Evolutionary conservation across 805 yeast genomes (phyloP).

Genomic region (Scheffersomyces coipomensis): DNA sequence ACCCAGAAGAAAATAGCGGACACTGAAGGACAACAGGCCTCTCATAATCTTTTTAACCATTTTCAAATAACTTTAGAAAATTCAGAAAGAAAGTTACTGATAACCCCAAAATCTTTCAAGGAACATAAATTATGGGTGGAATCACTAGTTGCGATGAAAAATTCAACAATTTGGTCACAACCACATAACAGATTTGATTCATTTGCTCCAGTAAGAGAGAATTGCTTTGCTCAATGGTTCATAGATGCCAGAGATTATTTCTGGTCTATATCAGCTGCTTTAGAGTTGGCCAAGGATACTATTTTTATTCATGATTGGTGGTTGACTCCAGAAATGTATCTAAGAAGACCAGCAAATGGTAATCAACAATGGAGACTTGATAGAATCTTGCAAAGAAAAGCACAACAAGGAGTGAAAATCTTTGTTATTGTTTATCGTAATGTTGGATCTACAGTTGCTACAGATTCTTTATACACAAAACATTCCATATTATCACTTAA

Average conservation of each 20-base stretch:
- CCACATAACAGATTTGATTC: slow-evolving; percentile 71
- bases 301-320: slow-evolving; percentile 98
- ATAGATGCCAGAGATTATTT: slow-evolving; percentile 95
- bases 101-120: slow-evolving; percentile 64
- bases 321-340: slow-evolving; percentile 90
- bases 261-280: slow-evolving; percentile 93
- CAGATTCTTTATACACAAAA: slow-evolving; percentile 92
- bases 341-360: slow-evolving; percentile 92
- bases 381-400: slow-evolving; percentile 81
- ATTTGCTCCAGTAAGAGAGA: slow-evolving; percentile 86
- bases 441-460: slow-evolving; percentile 89
- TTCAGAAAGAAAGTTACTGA: slow-evolving; percentile 72
- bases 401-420: slow-evolving; percentile 92
- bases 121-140: slow-evolving; percentile 73
- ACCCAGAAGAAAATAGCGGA: slow-evolving; percentile 21
- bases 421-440: slow-evolving; percentile 90
- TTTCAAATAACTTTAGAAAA: slow-evolving; percentile 59
- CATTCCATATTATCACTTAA: slow-evolving; percentile 86
- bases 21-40: slow-evolving; percentile 20
- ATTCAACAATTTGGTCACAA: slow-evolving; percentile 68
- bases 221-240: slow-evolving; percentile 92
- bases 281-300: slow-evolving; percentile 90
- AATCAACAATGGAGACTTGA: slow-evolving; percentile 94
- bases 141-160: slow-evolving; percentile 68
- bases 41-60: slow-evolving; percentile 52